These are phyloP conservation scores for Pseudevernia furfuracea DNA, from an alignment of 495 filamentous ascomycete genomes.

Conservation along the genomic window DNA sequence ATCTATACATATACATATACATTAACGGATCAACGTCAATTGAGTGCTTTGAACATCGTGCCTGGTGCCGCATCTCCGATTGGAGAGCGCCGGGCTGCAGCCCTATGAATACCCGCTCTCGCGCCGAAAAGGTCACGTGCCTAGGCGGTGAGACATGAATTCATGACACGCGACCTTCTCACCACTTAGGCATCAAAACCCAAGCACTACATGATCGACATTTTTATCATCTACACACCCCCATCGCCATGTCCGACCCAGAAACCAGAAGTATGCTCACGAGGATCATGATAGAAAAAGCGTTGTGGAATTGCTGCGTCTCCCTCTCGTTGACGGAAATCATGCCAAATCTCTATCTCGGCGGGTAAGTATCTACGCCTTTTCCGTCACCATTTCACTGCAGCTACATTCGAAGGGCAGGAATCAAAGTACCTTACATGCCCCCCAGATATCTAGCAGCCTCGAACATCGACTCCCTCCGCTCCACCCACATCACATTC, in stretches of 20 bases:
- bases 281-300: not conserved
- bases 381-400: not conserved
- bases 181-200: not conserved
- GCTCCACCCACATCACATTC: conserved; percentile 9
- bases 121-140: not conserved
- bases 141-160: not conserved
- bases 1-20: no score
- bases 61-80: no score
- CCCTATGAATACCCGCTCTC: not conserved
- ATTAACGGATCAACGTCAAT: no score
- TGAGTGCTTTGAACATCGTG: no score
- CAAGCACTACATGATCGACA: not conserved
- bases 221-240: no score
- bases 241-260: not conserved
- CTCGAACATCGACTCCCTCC: conserved; percentile 11
- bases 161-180: not conserved
- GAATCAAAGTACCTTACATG: not conserved
- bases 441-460: conserved; percentile 1
- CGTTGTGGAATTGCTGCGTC: conserved; percentile 4
- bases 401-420: not conserved
- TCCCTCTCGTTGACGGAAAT: not conserved
- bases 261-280: not conserved
- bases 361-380: not conserved
- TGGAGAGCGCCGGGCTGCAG: not conserved
- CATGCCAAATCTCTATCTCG: not conserved